phyloP scores from a whole-genome alignment of 1,284 basidiomycete species.

The Agaricales sp. region DNA sequence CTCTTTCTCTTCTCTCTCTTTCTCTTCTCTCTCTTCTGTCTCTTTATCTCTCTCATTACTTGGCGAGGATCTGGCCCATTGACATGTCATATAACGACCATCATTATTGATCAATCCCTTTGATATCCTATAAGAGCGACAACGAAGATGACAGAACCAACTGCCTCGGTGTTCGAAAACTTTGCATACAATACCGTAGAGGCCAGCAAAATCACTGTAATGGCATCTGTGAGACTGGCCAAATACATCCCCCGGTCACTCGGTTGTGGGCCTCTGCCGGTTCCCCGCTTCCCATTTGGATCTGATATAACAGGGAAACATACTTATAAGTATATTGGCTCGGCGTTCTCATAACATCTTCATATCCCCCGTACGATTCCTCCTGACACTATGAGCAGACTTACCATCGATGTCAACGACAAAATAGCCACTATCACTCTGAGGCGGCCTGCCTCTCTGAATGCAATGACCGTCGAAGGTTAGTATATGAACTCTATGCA shows the following conservation, averaged over 20 bases:
- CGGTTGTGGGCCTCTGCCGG: background rate
- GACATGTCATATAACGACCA: background rate
- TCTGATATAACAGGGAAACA: too few relatives aligned
- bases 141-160: too few relatives aligned
- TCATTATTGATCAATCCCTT: background rate
- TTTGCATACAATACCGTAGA: too few relatives aligned
- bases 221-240: too few relatives aligned
- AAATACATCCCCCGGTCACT: background rate
- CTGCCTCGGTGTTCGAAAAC: too few relatives aligned
- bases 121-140: too few relatives aligned
- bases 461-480: conserved; percentile 53
- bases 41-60: background rate
- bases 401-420: background rate
- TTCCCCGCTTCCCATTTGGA: background rate
- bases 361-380: background rate
- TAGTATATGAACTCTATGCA: conserved; percentile 7
- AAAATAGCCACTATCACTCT: conserved; percentile 59
- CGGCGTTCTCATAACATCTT: background rate
- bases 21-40: too few relatives aligned
- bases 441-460: conserved; percentile 46
- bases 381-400: background rate
- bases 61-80: background rate
- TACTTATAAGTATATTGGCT: background rate
- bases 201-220: too few relatives aligned
- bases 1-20: too few relatives aligned